Conservation (phyloP, 148 eudicot species). For the Vaccinium corymbosum region DNA sequence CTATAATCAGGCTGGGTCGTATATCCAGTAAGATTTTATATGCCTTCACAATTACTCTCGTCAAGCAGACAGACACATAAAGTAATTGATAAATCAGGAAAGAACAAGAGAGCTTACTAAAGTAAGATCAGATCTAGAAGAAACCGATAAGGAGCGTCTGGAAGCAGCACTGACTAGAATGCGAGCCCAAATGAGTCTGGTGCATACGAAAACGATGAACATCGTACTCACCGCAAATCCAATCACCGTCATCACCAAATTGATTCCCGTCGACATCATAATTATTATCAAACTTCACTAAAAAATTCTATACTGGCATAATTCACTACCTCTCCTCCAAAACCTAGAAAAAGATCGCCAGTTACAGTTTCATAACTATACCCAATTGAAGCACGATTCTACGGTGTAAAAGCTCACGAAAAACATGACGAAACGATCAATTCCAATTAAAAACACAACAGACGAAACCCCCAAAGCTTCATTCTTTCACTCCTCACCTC, state of each 20-base stretch:
- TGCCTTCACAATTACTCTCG: not conserved
- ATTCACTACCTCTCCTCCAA: not conserved
- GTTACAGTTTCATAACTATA: not conserved
- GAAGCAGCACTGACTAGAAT: conserved; percentile 61
- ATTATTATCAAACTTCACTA: conserved; percentile 10
- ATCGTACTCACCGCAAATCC: conserved; percentile 78
- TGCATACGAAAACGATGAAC: conserved; percentile 90
- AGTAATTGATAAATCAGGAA: conserved; percentile 4
- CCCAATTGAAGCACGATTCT: not conserved
- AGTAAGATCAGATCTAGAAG: conserved; percentile 67
- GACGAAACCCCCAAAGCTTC: conserved; percentile 7
- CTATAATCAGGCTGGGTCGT: not conserved
- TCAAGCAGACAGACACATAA: not conserved
- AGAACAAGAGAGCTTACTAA: conserved; percentile 36
- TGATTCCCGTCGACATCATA: conserved; percentile 55
- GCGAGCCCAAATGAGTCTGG: conserved; percentile 85
- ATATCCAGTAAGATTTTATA: not conserved
- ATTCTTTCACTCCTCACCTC: not conserved
- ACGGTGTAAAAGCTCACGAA: not conserved
- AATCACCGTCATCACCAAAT: conserved; percentile 94
- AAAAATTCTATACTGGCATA: not conserved
- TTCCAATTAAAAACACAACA: not conserved
- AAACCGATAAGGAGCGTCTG: conserved; percentile 46
- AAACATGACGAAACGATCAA: too few relatives aligned
- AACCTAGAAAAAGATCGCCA: conserved; percentile 4